These are phyloP conservation scores for Mollisiaceae sp. DNA, from an alignment of 2,329 filamentous ascomycete species.

Conservation along the genomic window DNA sequence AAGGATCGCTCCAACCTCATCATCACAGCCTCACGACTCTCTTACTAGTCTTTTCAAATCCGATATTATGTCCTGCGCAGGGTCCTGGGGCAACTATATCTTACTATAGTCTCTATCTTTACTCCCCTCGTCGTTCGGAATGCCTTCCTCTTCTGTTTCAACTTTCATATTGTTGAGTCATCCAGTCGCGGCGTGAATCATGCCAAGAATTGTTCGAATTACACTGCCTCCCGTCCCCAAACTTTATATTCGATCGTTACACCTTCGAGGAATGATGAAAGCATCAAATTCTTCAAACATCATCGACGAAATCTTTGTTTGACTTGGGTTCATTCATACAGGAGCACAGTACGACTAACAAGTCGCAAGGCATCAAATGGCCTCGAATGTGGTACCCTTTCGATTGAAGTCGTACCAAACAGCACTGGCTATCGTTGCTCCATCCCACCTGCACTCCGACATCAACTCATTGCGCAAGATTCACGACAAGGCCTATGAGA, in stretches of 20 bases:
- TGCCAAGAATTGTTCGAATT: neutral
- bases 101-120: neutral
- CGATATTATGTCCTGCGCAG: too few species aligned
- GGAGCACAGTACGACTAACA: neutral
- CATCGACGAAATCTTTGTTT: neutral
- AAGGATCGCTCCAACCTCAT: too few species aligned
- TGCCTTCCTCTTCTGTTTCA: neutral
- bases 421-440: conserved; percentile 65
- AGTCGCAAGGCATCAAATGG: neutral
- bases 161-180: neutral
- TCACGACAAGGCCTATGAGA: conserved; percentile 64
- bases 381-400: neutral
- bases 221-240: neutral
- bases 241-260: neutral
- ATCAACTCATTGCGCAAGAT: conserved; percentile 62
- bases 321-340: neutral
- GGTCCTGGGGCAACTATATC: too few species aligned
- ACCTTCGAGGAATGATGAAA: neutral
- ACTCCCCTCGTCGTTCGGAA: neutral
- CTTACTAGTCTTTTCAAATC: too few species aligned
- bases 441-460: conserved; percentile 51
- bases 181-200: conserved; percentile 7
- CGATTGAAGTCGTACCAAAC: conserved; percentile 44
- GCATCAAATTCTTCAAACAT: neutral
- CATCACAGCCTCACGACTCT: too few species aligned